phyloP scores from a whole-genome alignment of 805 yeast genomes.

The Komagataella pseudopastoris region DNA sequence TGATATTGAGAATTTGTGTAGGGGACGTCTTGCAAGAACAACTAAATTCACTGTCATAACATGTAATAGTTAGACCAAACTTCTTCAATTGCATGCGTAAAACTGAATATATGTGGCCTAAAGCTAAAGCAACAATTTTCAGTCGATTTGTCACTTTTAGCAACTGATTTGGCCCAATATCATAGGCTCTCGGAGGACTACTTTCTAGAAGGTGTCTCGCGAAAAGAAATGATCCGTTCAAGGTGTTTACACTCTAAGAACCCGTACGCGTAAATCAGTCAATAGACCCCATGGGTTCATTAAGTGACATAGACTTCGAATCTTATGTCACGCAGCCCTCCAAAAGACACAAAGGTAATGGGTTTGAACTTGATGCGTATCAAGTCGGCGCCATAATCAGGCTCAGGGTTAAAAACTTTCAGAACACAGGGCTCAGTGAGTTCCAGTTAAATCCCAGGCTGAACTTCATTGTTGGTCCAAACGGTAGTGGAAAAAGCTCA shows the following conservation, averaged over 20 bases:
- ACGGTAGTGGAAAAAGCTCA: constrained; percentile 92
- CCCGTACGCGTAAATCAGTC: background rate
- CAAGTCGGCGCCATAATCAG: constrained; percentile 33
- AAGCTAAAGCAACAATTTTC: no score
- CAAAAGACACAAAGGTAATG: constrained; percentile 8
- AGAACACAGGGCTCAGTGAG: constrained; percentile 57
- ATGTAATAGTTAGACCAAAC: no score
- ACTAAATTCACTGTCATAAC: background rate
- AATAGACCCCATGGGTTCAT: background rate
- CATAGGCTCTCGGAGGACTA: no score
- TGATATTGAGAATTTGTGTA: background rate
- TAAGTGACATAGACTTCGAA: constrained; percentile 2
- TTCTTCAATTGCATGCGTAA: no score
- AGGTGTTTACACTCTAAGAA: background rate
- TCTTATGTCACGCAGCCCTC: constrained; percentile 5
- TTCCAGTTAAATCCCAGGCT: constrained; percentile 70
- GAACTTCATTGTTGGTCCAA: constrained; percentile 91
- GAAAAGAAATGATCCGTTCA: background rate
- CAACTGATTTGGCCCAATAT: no score
- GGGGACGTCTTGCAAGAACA: background rate
- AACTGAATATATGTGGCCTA: no score
- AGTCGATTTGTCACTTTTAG: no score
- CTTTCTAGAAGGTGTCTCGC: background rate
- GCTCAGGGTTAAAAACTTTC: constrained; percentile 45
- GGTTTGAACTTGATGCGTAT: constrained; percentile 15